phyloP scores from a whole-genome alignment of 108 stramenopile species.

The Skeletonema grethae region DNA sequence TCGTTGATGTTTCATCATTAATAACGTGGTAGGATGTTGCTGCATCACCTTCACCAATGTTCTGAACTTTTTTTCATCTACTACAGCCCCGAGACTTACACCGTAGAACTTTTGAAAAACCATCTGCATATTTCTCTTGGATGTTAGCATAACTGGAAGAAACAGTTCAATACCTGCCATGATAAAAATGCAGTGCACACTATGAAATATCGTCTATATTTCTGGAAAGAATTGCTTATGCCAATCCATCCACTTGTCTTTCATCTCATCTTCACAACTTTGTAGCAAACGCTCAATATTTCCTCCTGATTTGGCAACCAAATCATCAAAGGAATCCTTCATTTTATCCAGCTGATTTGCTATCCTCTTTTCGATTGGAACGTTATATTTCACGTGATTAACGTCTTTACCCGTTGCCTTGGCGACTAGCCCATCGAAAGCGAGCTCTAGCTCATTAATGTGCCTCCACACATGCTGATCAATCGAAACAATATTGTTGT shows the following conservation, averaged over 20 bases:
- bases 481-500: constrained; percentile 17
- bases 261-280: constrained; percentile 36
- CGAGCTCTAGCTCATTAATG: constrained; percentile 11
- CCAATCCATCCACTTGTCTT: constrained; percentile 40
- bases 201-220: background rate
- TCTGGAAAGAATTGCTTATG: constrained; percentile 29
- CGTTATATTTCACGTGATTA: background rate
- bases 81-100: constrained; percentile 28
- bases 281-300: constrained; percentile 16
- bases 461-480: constrained; percentile 15
- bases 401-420: background rate
- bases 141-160: constrained; percentile 35
- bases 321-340: constrained; percentile 25
- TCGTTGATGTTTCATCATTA: constrained; percentile 14
- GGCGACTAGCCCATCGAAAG: background rate
- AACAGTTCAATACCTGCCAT: constrained; percentile 71
- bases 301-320: constrained; percentile 22
- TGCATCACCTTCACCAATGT: constrained; percentile 4
- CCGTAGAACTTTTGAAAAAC: constrained; percentile 42
- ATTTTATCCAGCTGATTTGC: constrained; percentile 17
- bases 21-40: constrained; percentile 33
- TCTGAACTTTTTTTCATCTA: constrained; percentile 5
- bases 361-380: constrained; percentile 9
- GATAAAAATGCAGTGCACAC: too few species aligned
- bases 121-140: constrained; percentile 45